Conservation (phyloP, 2,329 filamentous ascomycete genomes). For the Proliferodiscus dingleyae region DNA sequence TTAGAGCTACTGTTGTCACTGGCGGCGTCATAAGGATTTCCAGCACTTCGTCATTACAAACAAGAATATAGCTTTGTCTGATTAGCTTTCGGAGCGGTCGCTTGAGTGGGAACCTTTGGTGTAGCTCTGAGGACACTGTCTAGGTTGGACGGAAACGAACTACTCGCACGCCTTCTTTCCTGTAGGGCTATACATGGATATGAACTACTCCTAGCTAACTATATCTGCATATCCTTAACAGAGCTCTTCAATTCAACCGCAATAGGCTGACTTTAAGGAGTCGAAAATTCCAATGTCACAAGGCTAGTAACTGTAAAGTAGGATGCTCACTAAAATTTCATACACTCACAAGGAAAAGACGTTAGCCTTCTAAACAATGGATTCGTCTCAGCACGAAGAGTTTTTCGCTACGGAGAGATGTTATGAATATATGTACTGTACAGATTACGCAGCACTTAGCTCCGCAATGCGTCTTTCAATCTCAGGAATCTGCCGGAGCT, state of each 20-base stretch:
- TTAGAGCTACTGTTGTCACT: slow-evolving; percentile 2
- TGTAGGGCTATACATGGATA: background rate
- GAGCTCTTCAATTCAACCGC: background rate
- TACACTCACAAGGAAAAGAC: too few relatives aligned
- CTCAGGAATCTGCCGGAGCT: slow-evolving; percentile 80
- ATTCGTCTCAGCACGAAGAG: background rate
- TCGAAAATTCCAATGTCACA: too few relatives aligned
- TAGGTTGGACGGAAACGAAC: slow-evolving; percentile 1
- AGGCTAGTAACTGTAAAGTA: too few relatives aligned
- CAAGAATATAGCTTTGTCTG: background rate
- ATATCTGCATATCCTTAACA: background rate
- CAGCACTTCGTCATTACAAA: slow-evolving; percentile 2
- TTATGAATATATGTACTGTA: background rate
- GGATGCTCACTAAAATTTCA: too few relatives aligned
- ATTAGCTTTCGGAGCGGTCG: background rate
- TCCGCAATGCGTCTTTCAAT: slow-evolving; percentile 81
- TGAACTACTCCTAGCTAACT: background rate
- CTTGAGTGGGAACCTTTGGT: background rate
- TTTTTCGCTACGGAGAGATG: background rate
- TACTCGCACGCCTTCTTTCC: background rate
- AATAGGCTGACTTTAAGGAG: background rate
- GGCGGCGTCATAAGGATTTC: slow-evolving; percentile 1
- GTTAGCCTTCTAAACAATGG: background rate
- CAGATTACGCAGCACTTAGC: slow-evolving; percentile 48
- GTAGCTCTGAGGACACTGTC: background rate